Conservation (phyloP, 1,139 yeast species). For the Nakaseomyces sp. region DNA sequence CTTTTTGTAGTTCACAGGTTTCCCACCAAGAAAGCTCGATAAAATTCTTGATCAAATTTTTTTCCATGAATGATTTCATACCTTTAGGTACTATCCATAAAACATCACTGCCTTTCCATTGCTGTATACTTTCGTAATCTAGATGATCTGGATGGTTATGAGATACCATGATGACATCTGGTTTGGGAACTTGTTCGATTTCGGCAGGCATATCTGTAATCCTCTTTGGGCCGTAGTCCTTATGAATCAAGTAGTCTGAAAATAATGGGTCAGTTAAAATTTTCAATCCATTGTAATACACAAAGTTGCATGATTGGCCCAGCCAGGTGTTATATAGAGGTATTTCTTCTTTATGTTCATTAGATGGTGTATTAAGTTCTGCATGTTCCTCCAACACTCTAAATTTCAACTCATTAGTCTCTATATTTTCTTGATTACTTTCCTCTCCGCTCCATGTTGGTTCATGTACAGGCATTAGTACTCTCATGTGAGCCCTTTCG, state of each 20-base stretch:
- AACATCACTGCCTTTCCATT: constrained; percentile 41
- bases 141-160: constrained; percentile 96
- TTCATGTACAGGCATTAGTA: constrained; percentile 45
- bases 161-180: constrained; percentile 70
- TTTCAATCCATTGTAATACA: constrained; percentile 64
- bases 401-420: constrained; percentile 1
- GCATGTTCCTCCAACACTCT: constrained; percentile 25
- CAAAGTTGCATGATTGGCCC: constrained; percentile 80
- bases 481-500: constrained; percentile 40
- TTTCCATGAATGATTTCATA: constrained; percentile 48
- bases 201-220: constrained; percentile 64
- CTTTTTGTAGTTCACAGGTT: constrained; percentile 38
- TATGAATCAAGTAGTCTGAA: constrained; percentile 55
- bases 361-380: constrained; percentile 8
- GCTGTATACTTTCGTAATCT: constrained; percentile 50
- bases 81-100: constrained; percentile 86
- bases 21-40: constrained; percentile 95
- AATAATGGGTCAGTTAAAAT: constrained; percentile 81
- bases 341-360: constrained; percentile 10
- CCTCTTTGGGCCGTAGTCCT: constrained; percentile 70
- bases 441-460: constrained; percentile 36
- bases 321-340: constrained; percentile 62
- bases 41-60: constrained; percentile 39
- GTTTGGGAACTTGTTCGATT: constrained; percentile 51
- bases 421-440: constrained; percentile 35